Evolutionary conservation across 2,329 filamentous ascomycete genomes (phyloP).

Genomic region (Diaporthe sp.): DNA sequence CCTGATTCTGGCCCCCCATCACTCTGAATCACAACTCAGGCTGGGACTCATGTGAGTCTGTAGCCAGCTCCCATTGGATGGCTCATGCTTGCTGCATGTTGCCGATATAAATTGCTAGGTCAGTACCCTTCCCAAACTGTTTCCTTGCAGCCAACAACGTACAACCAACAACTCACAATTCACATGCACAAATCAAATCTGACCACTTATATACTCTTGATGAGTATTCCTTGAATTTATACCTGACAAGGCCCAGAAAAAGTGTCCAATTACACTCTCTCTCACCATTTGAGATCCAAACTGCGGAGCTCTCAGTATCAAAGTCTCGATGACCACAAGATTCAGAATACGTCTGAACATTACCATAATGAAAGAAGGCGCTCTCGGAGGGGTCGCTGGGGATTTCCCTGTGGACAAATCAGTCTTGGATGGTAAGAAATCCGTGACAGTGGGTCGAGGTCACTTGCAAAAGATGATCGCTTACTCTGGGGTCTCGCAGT

Average conservation of each 20-base stretch:
- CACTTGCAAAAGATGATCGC: neutral
- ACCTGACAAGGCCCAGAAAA: neutral
- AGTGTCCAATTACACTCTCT: neutral
- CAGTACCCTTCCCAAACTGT: neutral
- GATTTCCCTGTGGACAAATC: neutral
- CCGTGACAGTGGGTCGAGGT: neutral
- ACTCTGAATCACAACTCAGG: neutral
- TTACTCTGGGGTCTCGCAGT: neutral
- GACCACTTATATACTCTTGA: neutral
- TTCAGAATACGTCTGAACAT: neutral
- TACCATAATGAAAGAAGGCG: neutral
- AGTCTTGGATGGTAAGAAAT: neutral
- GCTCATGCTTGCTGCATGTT: neutral
- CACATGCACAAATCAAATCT: neutral
- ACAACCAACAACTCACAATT: neutral
- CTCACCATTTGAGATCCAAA: neutral
- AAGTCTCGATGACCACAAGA: neutral
- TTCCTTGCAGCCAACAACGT: neutral
- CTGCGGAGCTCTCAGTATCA: neutral
- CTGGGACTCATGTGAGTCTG: neutral
- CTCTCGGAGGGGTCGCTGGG: neutral
- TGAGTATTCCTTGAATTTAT: neutral
- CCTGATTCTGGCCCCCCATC: neutral
- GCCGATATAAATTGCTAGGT: neutral
- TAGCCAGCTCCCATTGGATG: neutral